Evolutionary conservation across 2,329 filamentous ascomycete genomes (phyloP).

Genomic region (Botrytis galanthina): DNA sequence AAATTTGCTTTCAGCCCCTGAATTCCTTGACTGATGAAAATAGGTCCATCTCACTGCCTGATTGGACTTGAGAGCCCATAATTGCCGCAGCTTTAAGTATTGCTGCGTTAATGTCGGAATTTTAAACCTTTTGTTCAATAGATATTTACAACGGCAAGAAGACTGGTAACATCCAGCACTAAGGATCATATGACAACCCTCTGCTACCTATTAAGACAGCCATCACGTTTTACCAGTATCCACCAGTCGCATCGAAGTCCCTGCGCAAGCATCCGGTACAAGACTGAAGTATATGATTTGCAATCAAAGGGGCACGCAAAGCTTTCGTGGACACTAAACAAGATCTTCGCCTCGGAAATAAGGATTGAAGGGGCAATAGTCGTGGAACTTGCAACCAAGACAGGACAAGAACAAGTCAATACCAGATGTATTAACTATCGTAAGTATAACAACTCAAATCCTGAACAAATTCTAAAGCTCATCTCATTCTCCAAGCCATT

Average conservation of each 20-base stretch:
- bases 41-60: neutral
- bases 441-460: neutral
- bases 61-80: neutral
- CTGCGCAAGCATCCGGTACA: neutral
- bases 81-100: neutral
- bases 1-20: neutral
- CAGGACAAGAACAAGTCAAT: neutral
- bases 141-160: neutral
- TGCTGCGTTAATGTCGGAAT: no score
- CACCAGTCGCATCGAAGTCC: neutral
- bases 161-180: neutral
- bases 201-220: neutral
- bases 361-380: neutral
- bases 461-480: neutral
- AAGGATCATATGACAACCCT: neutral
- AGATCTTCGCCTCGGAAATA: neutral
- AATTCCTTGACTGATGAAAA: neutral
- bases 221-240: neutral
- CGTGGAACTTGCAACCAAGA: neutral
- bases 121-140: neutral
- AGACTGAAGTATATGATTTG: neutral
- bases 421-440: neutral
- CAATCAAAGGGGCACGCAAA: neutral
- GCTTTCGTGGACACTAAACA: neutral
- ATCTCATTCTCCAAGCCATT: neutral